phyloP scores from a whole-genome alignment of 345 rosid genomes.

The Excoecaria agallocha region DNA sequence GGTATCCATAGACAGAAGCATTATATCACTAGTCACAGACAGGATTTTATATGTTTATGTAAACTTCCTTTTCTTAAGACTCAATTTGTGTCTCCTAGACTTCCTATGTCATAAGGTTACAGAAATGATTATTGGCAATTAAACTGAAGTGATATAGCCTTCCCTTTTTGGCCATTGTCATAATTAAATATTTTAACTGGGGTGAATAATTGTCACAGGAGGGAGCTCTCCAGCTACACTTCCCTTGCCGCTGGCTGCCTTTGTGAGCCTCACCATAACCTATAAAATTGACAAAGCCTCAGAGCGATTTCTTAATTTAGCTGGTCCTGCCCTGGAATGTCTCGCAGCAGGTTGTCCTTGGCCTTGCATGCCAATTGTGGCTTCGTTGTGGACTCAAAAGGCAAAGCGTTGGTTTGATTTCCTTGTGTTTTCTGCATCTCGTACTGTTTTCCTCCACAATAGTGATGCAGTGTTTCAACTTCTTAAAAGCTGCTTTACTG shows the following conservation, averaged over 20 bases:
- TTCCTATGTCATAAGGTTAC: not conserved
- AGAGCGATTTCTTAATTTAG: constrained; percentile 61
- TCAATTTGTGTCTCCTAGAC: not conserved
- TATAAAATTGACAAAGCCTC: constrained; percentile 85
- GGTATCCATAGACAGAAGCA: not conserved
- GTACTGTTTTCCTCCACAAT: constrained; percentile 84
- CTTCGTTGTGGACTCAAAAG: constrained; percentile 93
- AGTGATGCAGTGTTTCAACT: constrained; percentile 89
- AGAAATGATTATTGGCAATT: not conserved
- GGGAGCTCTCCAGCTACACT: constrained; percentile 84
- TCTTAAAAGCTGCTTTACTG: constrained; percentile 82
- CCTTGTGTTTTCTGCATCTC: constrained; percentile 84
- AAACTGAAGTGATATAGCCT: not conserved
- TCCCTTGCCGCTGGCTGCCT: constrained; percentile 92
- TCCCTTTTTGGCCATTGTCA: not conserved
- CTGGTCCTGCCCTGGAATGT: constrained; percentile 77
- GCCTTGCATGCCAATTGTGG: constrained; percentile 94
- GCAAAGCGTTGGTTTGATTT: constrained; percentile 94
- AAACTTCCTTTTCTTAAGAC: not conserved
- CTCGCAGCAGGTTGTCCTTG: constrained; percentile 93
- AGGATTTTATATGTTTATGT: no score
- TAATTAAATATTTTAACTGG: not conserved
- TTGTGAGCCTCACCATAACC: constrained; percentile 91
- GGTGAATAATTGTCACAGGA: constrained; percentile 38
- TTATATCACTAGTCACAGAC: not conserved